Conservation (phyloP, 2,329 filamentous ascomycete species). For the Geosmithia flava region DNA sequence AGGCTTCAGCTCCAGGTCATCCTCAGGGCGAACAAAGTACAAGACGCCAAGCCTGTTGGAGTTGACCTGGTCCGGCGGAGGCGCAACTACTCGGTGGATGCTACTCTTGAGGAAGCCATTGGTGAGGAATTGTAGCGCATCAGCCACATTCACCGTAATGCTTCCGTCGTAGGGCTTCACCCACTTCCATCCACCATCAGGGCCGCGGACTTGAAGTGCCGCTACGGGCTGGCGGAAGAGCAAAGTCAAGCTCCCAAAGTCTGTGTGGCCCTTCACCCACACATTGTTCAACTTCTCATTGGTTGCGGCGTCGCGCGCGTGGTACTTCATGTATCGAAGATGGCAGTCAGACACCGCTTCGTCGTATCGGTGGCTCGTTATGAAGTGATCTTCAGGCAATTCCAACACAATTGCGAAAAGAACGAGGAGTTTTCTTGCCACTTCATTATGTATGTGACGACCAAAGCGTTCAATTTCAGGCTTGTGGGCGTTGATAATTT, state of each 20-base stretch:
- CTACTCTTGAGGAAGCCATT: constrained; percentile 30
- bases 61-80: constrained; percentile 28
- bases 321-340: constrained; percentile 48
- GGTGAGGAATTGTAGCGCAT: constrained; percentile 34
- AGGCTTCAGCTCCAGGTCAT: constrained; percentile 16
- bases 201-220: constrained; percentile 37
- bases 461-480: constrained; percentile 19
- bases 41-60: constrained; percentile 33
- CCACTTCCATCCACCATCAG: constrained; percentile 33
- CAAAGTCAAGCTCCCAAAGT: constrained; percentile 42
- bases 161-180: constrained; percentile 31
- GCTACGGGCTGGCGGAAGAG: constrained; percentile 46
- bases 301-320: constrained; percentile 28
- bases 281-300: constrained; percentile 22
- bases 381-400: constrained; percentile 41
- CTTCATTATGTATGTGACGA: constrained; percentile 18
- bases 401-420: constrained; percentile 38
- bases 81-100: constrained; percentile 28
- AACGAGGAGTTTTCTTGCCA: constrained; percentile 18
- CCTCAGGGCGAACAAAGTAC: constrained; percentile 25
- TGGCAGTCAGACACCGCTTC: constrained; percentile 37
- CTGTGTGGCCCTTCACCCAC: constrained; percentile 33
- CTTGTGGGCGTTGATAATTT: constrained; percentile 16
- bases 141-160: constrained; percentile 40
- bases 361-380: constrained; percentile 39